Percentiles rank a stretch among this genome's conserved stretches.
Evolutionary conservation across 2,329 filamentous ascomycete genomes (phyloP).

Genomic region (Penicillium olsonii): DNA sequence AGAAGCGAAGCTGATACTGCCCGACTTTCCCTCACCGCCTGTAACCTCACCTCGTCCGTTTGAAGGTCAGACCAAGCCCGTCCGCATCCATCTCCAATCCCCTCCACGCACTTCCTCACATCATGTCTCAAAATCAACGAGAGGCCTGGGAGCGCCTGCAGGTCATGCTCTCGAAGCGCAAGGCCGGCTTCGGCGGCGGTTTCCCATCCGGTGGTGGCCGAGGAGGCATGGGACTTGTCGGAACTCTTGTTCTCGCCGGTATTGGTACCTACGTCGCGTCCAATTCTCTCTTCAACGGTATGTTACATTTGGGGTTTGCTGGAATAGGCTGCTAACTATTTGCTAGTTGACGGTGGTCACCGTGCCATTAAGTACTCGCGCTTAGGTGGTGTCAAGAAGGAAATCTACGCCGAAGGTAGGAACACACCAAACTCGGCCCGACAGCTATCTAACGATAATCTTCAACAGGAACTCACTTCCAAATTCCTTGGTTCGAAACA

Average conservation of each 20-base stretch:
- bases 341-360: constrained; percentile 89
- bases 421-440: not conserved
- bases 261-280: constrained; percentile 44
- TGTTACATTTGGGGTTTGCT: constrained; percentile 7
- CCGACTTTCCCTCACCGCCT: constrained; percentile 31
- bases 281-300: constrained; percentile 70
- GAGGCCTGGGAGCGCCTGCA: constrained; percentile 68
- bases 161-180: constrained; percentile 59
- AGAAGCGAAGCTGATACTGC: constrained; percentile 23
- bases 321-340: constrained; percentile 15
- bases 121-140: constrained; percentile 58
- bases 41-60: constrained; percentile 27
- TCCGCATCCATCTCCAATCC: constrained; percentile 22
- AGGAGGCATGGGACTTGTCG: constrained; percentile 57
- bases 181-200: constrained; percentile 45
- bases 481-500: constrained; percentile 96
- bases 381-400: constrained; percentile 87
- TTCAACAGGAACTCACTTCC: constrained; percentile 79
- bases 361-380: constrained; percentile 98
- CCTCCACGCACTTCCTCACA: constrained; percentile 26
- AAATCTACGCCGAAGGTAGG: constrained; percentile 92
- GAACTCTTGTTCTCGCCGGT: constrained; percentile 56
- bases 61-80: constrained; percentile 21
- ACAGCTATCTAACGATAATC: constrained; percentile 9
- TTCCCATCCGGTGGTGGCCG: constrained; percentile 57